These are phyloP conservation scores for Pinus taeda DNA, from an alignment of 75 land plant genomes.

Conservation along the genomic window DNA sequence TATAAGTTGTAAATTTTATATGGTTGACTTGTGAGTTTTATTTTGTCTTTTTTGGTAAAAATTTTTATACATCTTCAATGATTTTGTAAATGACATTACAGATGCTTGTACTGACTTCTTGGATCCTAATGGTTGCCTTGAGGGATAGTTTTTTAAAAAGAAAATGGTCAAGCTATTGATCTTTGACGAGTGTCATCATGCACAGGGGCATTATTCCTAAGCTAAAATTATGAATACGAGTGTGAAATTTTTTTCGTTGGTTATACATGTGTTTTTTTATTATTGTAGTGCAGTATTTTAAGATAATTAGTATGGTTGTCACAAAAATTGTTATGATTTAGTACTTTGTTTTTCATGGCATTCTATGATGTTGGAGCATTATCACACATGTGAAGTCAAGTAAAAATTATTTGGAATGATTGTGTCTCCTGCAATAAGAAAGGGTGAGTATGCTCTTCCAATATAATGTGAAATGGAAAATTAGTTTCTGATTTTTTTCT, in stretches of 20 bases:
- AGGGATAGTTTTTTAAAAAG: constrained; percentile 61
- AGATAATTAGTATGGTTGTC: background rate
- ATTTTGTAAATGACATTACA: constrained; percentile 12
- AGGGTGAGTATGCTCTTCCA: constrained; percentile 45
- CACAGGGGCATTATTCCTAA: constrained; percentile 79
- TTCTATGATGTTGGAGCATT: constrained; percentile 48
- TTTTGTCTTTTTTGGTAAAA: too few species aligned
- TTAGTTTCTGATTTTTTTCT: background rate
- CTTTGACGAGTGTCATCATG: constrained; percentile 88
- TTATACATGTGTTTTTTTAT: background rate
- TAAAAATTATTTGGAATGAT: constrained; percentile 86
- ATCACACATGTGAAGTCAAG: constrained; percentile 24
- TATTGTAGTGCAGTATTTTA: background rate
- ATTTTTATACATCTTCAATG: too few species aligned
- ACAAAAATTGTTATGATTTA: background rate
- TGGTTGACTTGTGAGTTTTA: too few species aligned
- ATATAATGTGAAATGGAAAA: background rate
- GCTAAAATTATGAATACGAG: constrained; percentile 87
- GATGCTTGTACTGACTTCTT: constrained; percentile 96
- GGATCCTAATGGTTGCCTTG: constrained; percentile 63
- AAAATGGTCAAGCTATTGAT: constrained; percentile 54
- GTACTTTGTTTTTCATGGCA: background rate
- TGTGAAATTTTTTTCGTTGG: background rate
- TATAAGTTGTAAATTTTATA: background rate
- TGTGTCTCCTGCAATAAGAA: constrained; percentile 68